Percentiles rank a stretch among this genome's conserved stretches.
Evolutionary conservation across 139 green algal genomes (phyloP).

Genomic region (Micromonas pusilla): DNA sequence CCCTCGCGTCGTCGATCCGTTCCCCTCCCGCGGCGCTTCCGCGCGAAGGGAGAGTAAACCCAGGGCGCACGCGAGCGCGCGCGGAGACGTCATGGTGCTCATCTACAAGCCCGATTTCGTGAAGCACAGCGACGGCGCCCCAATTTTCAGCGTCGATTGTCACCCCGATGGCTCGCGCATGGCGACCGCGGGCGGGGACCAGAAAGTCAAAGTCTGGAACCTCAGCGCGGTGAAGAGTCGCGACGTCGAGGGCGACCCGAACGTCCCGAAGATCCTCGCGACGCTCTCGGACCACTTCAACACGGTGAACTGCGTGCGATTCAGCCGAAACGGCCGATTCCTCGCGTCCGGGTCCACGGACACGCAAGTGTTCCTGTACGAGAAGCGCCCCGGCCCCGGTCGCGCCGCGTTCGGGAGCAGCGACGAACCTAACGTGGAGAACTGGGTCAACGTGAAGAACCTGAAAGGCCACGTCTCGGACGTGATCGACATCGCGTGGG

Average conservation of each 20-base stretch:
- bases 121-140: conserved; percentile 39
- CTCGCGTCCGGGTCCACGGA: conserved; percentile 72
- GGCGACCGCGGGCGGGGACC: conserved; percentile 61
- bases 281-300: conserved; percentile 63
- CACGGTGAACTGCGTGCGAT: conserved; percentile 74
- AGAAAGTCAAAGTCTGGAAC: conserved; percentile 51
- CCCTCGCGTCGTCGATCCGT: too few species aligned
- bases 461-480: conserved; percentile 72
- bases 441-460: conserved; percentile 57
- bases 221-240: conserved; percentile 43
- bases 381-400: conserved; percentile 50
- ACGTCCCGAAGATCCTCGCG: conserved; percentile 58
- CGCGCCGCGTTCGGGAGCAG: conserved; percentile 45
- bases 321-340: conserved; percentile 53
- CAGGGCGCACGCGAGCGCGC: background rate
- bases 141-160: conserved; percentile 65
- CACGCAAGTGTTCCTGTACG: conserved; percentile 58
- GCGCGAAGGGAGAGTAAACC: too few species aligned
- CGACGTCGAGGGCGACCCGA: conserved; percentile 43
- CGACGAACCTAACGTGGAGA: conserved; percentile 69
- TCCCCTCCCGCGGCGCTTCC: too few species aligned
- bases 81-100: conserved; percentile 27
- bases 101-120: conserved; percentile 48
- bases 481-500: conserved; percentile 82
- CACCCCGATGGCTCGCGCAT: conserved; percentile 53